Evolutionary conservation across 2,329 filamentous ascomycete genomes (phyloP).

Genomic region (Pseudodiploospora longispora): DNA sequence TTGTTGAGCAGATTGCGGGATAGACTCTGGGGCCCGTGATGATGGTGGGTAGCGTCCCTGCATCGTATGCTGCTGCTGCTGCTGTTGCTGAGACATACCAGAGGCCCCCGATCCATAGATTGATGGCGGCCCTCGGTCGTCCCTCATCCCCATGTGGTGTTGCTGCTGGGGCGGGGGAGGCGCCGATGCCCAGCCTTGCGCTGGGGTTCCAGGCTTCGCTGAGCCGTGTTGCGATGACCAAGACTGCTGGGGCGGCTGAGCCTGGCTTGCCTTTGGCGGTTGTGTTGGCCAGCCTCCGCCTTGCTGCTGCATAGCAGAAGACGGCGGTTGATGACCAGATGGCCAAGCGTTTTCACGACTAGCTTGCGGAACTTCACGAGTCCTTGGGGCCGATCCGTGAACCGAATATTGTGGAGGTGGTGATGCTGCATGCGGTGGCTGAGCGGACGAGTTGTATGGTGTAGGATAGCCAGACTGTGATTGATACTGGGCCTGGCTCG

Average conservation of each 20-base stretch:
- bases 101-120: constrained; percentile 24
- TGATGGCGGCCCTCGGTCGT: constrained; percentile 27
- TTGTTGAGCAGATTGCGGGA: constrained; percentile 28
- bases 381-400: constrained; percentile 36
- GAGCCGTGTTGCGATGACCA: constrained; percentile 25
- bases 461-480: constrained; percentile 36
- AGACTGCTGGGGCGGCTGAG: constrained; percentile 23
- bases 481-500: constrained; percentile 32
- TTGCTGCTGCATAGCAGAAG: constrained; percentile 13
- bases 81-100: constrained; percentile 18
- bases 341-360: constrained; percentile 31
- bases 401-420: constrained; percentile 48
- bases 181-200: constrained; percentile 23
- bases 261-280: constrained; percentile 24
- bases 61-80: constrained; percentile 29
- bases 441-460: constrained; percentile 28
- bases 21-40: constrained; percentile 33
- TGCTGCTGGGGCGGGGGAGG: constrained; percentile 22
- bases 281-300: constrained; percentile 22
- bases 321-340: constrained; percentile 15
- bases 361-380: constrained; percentile 33
- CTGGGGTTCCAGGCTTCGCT: constrained; percentile 26
- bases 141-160: constrained; percentile 28
- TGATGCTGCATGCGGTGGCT: constrained; percentile 36
- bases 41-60: constrained; percentile 30